Percentiles rank a stretch among this genome's conserved stretches.
phyloP scores from a whole-genome alignment of 1,284 basidiomycete genomes.

The Leccinum fallax region DNA sequence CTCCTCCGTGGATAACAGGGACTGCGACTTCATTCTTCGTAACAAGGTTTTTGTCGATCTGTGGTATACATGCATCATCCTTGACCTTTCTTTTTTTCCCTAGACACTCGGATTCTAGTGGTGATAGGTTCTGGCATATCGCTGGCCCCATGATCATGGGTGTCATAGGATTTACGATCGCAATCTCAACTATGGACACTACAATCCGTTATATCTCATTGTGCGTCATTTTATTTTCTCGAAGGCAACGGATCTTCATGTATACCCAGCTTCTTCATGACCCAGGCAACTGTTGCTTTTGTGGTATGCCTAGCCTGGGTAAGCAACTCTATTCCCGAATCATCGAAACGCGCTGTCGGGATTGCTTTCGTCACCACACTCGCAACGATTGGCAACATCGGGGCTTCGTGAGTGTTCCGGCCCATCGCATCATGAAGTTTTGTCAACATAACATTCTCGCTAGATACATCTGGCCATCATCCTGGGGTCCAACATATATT shows the following conservation, averaged over 20 bases:
- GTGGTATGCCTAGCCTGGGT: constrained; percentile 54
- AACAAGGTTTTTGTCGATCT: constrained; percentile 35
- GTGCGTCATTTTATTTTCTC: constrained; percentile 26
- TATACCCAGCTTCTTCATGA: constrained; percentile 50
- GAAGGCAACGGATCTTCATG: neutral
- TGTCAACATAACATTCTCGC: neutral
- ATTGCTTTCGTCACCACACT: constrained; percentile 55
- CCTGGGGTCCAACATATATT: constrained; percentile 41
- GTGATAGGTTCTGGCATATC: constrained; percentile 55
- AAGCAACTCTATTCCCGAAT: constrained; percentile 51
- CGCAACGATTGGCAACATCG: constrained; percentile 53
- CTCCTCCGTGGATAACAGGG: constrained; percentile 63
- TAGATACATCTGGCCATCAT: constrained; percentile 45
- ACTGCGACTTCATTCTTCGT: constrained; percentile 45
- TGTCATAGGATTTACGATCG: constrained; percentile 57
- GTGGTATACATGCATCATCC: neutral
- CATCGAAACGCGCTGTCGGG: constrained; percentile 54
- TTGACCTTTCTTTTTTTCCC: neutral
- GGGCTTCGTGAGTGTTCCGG: constrained; percentile 47
- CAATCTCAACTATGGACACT: constrained; percentile 53
- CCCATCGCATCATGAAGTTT: too few species aligned
- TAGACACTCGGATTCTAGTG: constrained; percentile 55
- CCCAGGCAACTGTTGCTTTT: constrained; percentile 53
- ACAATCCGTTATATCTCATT: constrained; percentile 54
- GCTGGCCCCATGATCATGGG: constrained; percentile 45